Percentiles rank a stretch among this genome's conserved stretches.
phyloP scores from a whole-genome alignment of 768 basidiomycete species.

The Kockovaella imperatae region DNA sequence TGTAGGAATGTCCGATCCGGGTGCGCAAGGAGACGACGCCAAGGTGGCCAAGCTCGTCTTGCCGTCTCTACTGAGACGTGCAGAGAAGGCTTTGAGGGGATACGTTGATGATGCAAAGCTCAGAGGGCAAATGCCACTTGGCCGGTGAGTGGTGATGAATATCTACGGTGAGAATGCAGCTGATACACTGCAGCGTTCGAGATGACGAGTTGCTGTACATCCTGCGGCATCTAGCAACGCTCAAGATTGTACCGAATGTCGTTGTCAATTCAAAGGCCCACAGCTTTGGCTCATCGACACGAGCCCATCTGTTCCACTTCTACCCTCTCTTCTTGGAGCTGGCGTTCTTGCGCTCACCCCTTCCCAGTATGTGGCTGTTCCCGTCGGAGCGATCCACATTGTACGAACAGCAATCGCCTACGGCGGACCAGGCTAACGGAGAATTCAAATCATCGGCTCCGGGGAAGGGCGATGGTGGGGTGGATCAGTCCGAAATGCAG shows the following conservation, averaged over 20 bases:
- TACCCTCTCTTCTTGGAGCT: constrained; percentile 73
- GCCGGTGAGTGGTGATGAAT: constrained; percentile 67
- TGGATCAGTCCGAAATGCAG: not conserved
- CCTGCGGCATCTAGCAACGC: constrained; percentile 62
- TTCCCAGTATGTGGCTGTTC: constrained; percentile 61
- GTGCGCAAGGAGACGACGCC: constrained; percentile 57
- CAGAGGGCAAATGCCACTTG: constrained; percentile 81
- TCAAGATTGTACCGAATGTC: constrained; percentile 67
- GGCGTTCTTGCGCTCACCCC: constrained; percentile 60
- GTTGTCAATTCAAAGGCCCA: constrained; percentile 68
- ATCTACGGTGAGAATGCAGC: not conserved
- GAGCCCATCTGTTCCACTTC: constrained; percentile 82
- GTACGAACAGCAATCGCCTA: constrained; percentile 5
- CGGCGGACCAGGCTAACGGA: not conserved
- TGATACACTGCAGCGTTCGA: constrained; percentile 53
- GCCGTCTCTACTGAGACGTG: constrained; percentile 68
- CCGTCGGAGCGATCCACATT: constrained; percentile 24
- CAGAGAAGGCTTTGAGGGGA: constrained; percentile 57
- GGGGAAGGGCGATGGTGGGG: not conserved
- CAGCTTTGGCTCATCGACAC: constrained; percentile 49
- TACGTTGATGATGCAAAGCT: constrained; percentile 79
- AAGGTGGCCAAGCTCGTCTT: constrained; percentile 72
- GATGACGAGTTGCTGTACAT: constrained; percentile 87
- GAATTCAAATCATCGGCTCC: not conserved
- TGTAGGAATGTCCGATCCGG: constrained; percentile 1